Conservation (phyloP, 2,329 filamentous ascomycete genomes). For the Trichophyton benhamiae region DNA sequence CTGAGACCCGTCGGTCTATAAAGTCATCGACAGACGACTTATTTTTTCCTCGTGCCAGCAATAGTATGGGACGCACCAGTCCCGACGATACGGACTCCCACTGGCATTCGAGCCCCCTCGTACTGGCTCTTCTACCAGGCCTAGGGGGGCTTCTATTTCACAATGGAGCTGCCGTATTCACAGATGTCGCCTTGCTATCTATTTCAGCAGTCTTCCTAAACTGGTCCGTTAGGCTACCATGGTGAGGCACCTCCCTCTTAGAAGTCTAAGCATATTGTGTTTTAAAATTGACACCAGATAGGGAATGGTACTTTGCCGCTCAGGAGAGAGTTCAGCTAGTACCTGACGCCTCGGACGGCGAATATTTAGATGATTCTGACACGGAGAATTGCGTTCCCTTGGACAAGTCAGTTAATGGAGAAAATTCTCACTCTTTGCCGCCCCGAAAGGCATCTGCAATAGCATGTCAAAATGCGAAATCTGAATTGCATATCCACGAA, state of each 20-base stretch:
- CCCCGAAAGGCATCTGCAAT: slow-evolving; percentile 12
- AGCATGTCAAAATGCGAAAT: slow-evolving; percentile 32
- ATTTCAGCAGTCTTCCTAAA: slow-evolving; percentile 78
- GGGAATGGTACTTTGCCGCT: slow-evolving; percentile 63
- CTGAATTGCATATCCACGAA: slow-evolving; percentile 63
- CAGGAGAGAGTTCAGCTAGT: slow-evolving; percentile 49
- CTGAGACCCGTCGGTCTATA: slow-evolving; percentile 52
- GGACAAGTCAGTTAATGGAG: background rate
- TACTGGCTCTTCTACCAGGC: slow-evolving; percentile 72
- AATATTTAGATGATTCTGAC: slow-evolving; percentile 18
- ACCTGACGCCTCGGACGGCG: slow-evolving; percentile 23
- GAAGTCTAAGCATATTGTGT: background rate
- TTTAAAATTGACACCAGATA: slow-evolving; percentile 20
- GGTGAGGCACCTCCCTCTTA: slow-evolving; percentile 43
- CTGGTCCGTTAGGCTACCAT: slow-evolving; percentile 82
- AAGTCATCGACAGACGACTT: slow-evolving; percentile 59
- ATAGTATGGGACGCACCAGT: slow-evolving; percentile 12
- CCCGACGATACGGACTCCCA: slow-evolving; percentile 44
- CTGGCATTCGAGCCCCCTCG: slow-evolving; percentile 70
- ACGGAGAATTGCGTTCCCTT: slow-evolving; percentile 11
- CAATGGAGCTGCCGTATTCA: slow-evolving; percentile 70
- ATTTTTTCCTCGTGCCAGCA: slow-evolving; percentile 44
- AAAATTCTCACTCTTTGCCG: slow-evolving; percentile 3
- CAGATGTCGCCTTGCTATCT: slow-evolving; percentile 68
- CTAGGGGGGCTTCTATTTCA: slow-evolving; percentile 74